phyloP scores from a whole-genome alignment of 2,329 filamentous ascomycete species.

The Fusarium fujikuroi region DNA sequence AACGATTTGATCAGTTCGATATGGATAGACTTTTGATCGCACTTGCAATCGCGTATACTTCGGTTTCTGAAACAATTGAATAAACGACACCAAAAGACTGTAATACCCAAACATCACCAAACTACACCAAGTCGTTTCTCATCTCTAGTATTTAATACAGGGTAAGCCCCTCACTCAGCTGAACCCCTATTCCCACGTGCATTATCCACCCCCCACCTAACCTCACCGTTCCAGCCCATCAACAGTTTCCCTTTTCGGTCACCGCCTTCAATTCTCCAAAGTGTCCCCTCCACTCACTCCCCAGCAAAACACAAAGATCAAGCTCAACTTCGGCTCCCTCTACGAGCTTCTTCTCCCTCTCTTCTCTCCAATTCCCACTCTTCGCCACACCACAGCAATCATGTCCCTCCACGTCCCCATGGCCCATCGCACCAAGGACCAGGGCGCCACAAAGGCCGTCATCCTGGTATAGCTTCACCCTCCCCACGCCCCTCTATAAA shows the following conservation, averaged over 20 bases:
- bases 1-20: neutral
- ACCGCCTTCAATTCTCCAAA: constrained; percentile 39
- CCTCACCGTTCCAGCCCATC: constrained; percentile 13
- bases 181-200: constrained; percentile 33
- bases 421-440: constrained; percentile 59
- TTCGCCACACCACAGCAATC: constrained; percentile 16
- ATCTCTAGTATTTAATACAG: constrained; percentile 5
- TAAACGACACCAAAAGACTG: neutral
- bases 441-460: constrained; percentile 86
- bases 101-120: no score
- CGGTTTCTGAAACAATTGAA: neutral
- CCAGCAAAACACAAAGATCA: constrained; percentile 7
- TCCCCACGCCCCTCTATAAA: neutral
- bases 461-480: constrained; percentile 75
- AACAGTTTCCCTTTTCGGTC: constrained; percentile 35
- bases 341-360: constrained; percentile 15
- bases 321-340: constrained; percentile 25
- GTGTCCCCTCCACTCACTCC: constrained; percentile 32
- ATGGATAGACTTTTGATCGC: no score
- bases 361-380: neutral
- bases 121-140: neutral
- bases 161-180: constrained; percentile 22
- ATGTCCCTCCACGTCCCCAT: constrained; percentile 69
- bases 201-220: constrained; percentile 22
- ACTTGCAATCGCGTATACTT: neutral